Percentiles rank a stretch among this genome's conserved stretches.
These are phyloP conservation scores for Sordariomycetes sp. DNA, from an alignment of 2,329 filamentous ascomycete genomes.

Conservation along the genomic window DNA sequence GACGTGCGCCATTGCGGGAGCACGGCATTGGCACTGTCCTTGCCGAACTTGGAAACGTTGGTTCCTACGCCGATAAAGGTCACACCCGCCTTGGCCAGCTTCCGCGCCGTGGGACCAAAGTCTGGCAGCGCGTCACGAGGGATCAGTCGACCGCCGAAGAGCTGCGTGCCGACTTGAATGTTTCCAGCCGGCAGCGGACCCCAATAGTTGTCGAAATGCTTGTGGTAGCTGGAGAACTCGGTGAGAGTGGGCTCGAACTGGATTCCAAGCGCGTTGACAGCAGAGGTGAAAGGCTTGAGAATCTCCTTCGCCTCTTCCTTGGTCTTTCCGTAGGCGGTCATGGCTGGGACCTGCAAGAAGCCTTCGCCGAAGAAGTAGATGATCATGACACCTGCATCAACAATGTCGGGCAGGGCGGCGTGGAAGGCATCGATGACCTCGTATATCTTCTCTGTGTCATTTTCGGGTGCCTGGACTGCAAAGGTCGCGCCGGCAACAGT, in stretches of 20 bases:
- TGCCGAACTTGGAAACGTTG: conserved; percentile 15
- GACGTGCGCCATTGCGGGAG: conserved; percentile 30
- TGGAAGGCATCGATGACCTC: conserved; percentile 13
- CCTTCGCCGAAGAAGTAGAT: conserved; percentile 32
- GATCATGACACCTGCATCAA: conserved; percentile 37
- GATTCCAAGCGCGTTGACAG: conserved; percentile 9
- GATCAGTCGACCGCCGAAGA: conserved; percentile 15
- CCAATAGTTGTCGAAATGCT: conserved; percentile 13
- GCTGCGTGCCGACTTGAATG: conserved; percentile 12
- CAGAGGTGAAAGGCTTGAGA: conserved; percentile 29
- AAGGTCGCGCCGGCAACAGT: conserved; percentile 1
- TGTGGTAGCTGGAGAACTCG: conserved; percentile 18
- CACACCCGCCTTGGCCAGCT: conserved; percentile 11
- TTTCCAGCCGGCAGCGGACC: conserved; percentile 12
- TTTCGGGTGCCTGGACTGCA: not conserved
- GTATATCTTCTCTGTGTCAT: conserved; percentile 2
- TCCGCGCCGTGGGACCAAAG: conserved; percentile 6
- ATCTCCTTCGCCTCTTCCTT: conserved; percentile 25
- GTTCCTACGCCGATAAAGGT: conserved; percentile 17
- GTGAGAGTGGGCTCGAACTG: conserved; percentile 16
- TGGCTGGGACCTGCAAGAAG: conserved; percentile 30
- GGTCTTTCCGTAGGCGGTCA: conserved; percentile 35
- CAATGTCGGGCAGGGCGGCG: conserved; percentile 20
- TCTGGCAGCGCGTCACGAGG: conserved; percentile 6
- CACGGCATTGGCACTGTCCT: conserved; percentile 18